Evolutionary conservation across 2,329 filamentous ascomycete species (phyloP), one percentile per base, ranked within the genome.

Genomic region (Aspergillus novoparasiticus): DNA sequence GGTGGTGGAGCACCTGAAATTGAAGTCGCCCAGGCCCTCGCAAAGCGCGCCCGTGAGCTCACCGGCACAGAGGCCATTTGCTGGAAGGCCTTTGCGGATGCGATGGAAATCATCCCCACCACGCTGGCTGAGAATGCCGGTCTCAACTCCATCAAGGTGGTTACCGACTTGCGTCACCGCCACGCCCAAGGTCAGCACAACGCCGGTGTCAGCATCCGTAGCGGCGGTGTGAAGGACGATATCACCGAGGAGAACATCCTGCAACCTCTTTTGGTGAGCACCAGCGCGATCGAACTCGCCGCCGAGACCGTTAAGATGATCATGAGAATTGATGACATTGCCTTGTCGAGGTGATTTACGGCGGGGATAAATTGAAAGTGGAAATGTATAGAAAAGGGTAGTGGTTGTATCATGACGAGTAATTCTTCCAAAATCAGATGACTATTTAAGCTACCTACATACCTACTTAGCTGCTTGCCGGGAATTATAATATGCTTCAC

Each of bases 281-380:
- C 95, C 62, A 98, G 94, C 79, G 93, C 95, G 28, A 95, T 99
- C 73, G 94, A 99, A 84, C 81, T 99, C 79, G 95, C 95, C 34
- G 94, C 94, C 9, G 95, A 99, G 86, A 99, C 95, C 65, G 95
- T 98, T 72, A 99, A 98, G 88, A 95, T 97, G 93, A 89, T 90
- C 75, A 81, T 90, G 75, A 84, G 88, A 76, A 90, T 90, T 76
- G 87, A 89, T 74, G 87, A 89, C 74, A 88, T 89, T 78, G 86
- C 86, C 58, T 76, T 89, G 72, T 83, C 82, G 67, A 76, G 81
- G 70, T 78, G 71, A 73, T 63, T n/a, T 64, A 57, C 28, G 55
- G 36, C 34, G 23, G 46, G 28, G 58, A 59, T 28, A 28, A 59
- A 53, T 48, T 55, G 46, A 55, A 58, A 48, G 28, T 54, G 56